These are phyloP conservation scores for Chaetomium globosum DNA, from an alignment of 2,329 filamentous ascomycete species.

Conservation along the genomic window DNA sequence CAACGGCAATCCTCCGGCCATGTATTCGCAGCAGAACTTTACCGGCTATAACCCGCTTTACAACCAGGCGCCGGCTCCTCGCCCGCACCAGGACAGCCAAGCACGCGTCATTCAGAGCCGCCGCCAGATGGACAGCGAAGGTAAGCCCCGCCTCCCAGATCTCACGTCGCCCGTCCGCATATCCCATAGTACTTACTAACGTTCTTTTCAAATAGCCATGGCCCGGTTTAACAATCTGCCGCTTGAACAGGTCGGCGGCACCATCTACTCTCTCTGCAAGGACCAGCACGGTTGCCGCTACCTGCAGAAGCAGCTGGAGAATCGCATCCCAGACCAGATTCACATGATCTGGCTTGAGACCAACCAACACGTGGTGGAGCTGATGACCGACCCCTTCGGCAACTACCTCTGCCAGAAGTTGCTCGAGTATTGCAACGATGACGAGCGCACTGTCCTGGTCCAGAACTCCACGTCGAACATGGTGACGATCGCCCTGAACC, in stretches of 20 bases:
- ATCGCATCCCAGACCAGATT: slow-evolving; percentile 78
- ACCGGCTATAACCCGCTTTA: slow-evolving; percentile 59
- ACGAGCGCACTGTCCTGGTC: slow-evolving; percentile 90
- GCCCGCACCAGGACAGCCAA: slow-evolving; percentile 70
- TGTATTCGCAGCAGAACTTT: slow-evolving; percentile 62
- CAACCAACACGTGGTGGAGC: slow-evolving; percentile 87
- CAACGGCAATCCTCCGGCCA: slow-evolving; percentile 43
- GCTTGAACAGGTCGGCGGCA: slow-evolving; percentile 76
- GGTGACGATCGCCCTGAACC: slow-evolving; percentile 91
- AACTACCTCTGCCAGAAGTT: slow-evolving; percentile 99
- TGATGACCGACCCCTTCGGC: slow-evolving; percentile 99
- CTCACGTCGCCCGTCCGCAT: neutral
- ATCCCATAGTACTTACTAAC: slow-evolving; percentile 42
- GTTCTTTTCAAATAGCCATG: slow-evolving; percentile 54
- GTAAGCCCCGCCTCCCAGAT: slow-evolving; percentile 45
- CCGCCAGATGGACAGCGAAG: slow-evolving; percentile 73
- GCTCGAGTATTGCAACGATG: slow-evolving; percentile 90
- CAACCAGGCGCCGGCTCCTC: slow-evolving; percentile 39
- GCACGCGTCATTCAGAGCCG: slow-evolving; percentile 74
- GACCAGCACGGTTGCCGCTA: slow-evolving; percentile 98
- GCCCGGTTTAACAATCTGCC: slow-evolving; percentile 82
- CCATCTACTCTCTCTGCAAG: slow-evolving; percentile 90
- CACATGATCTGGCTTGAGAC: slow-evolving; percentile 95
- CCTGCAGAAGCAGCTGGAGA: slow-evolving; percentile 95
- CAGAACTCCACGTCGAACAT: slow-evolving; percentile 85